Percentiles rank a stretch among this genome's conserved stretches.
Conservation (phyloP, 306 rosid species). For the Vigna trinervia region DNA sequence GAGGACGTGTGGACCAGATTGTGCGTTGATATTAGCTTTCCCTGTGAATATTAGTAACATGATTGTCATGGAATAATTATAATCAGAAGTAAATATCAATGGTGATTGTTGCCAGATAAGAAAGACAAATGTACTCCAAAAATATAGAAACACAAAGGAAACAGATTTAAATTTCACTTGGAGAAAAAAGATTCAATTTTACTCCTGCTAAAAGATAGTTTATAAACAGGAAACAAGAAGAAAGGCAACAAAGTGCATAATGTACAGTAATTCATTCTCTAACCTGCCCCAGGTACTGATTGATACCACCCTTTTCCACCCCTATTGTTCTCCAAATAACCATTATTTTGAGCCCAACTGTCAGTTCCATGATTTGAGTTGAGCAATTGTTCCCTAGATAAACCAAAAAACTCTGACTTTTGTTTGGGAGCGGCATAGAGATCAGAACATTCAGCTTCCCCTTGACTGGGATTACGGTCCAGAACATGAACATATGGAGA, state of each 20-base stretch:
- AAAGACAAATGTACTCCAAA: neutral
- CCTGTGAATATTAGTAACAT: conserved; percentile 55
- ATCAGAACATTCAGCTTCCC: conserved; percentile 55
- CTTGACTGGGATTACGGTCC: conserved; percentile 47
- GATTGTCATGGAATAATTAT: conserved; percentile 14
- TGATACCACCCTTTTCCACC: conserved; percentile 63
- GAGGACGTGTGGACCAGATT: conserved; percentile 55
- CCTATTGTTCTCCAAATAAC: conserved; percentile 58
- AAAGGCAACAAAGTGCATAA: neutral
- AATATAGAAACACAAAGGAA: neutral
- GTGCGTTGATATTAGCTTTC: conserved; percentile 57
- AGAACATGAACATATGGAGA: conserved; percentile 52
- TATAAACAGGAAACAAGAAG: neutral
- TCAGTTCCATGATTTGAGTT: conserved; percentile 55
- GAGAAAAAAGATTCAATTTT: conserved; percentile 13
- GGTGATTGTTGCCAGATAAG: conserved; percentile 1
- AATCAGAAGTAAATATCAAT: conserved; percentile 5
- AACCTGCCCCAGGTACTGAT: conserved; percentile 75
- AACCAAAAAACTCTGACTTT: conserved; percentile 52
- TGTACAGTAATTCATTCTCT: conserved; percentile 26
- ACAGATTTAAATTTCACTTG: conserved; percentile 16
- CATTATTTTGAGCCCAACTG: conserved; percentile 47
- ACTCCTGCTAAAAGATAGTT: neutral
- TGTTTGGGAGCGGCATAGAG: conserved; percentile 51
- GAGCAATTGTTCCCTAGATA: conserved; percentile 56